phyloP scores from a whole-genome alignment of 2,329 filamentous ascomycete genomes.

The Aureobasidium sp. region DNA sequence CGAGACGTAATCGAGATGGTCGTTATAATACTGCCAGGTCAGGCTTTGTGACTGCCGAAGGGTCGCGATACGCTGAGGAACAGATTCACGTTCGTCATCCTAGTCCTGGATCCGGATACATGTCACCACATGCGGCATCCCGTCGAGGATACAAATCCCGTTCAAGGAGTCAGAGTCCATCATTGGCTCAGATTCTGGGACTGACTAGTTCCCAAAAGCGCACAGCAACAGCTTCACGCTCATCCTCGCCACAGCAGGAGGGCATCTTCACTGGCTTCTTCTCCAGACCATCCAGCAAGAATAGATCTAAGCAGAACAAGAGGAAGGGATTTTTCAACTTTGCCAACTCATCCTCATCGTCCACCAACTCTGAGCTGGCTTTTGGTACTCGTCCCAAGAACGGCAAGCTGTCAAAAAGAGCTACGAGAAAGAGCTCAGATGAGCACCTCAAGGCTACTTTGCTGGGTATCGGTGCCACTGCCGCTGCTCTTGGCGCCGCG shows the following conservation, averaged over 20 bases:
- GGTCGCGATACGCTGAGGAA: background rate
- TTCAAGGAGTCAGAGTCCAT: constrained; percentile 33
- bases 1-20: background rate
- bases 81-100: constrained; percentile 9
- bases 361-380: constrained; percentile 41
- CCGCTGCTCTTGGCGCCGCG: constrained; percentile 41
- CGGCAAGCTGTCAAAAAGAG: constrained; percentile 19
- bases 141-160: constrained; percentile 28
- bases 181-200: constrained; percentile 23
- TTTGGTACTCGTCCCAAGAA: constrained; percentile 32
- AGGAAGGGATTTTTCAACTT: constrained; percentile 44
- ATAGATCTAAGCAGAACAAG: constrained; percentile 19
- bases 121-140: background rate
- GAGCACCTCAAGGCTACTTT: constrained; percentile 42
- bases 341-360: constrained; percentile 39
- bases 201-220: constrained; percentile 17
- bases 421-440: constrained; percentile 29
- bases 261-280: constrained; percentile 28
- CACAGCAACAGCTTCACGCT: constrained; percentile 16
- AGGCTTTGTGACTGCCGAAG: background rate
- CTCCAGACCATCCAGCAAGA: constrained; percentile 21
- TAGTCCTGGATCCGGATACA: background rate
- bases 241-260: constrained; percentile 19
- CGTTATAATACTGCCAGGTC: background rate
- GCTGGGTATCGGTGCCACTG: constrained; percentile 41